Conservation (phyloP, 208 protist genomes). For the Balamuthia mandrillaris region DNA sequence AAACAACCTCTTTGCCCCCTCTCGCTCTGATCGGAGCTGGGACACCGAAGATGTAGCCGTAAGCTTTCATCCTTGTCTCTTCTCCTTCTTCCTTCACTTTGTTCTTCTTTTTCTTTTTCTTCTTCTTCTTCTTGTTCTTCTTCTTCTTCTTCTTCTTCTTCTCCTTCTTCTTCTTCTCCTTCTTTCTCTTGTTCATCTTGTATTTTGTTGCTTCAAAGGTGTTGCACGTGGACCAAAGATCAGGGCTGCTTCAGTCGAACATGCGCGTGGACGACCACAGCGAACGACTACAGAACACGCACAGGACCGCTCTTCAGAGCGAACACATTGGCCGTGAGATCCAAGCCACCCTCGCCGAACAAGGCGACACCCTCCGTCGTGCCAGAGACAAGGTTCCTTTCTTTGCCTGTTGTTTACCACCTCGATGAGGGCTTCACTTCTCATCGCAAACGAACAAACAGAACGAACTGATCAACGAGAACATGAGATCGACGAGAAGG, state of each 20-base stretch:
- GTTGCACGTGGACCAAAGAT: neutral
- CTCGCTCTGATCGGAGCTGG: too few species aligned
- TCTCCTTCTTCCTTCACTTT: too few species aligned
- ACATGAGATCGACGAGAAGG: neutral
- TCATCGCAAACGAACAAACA: too few species aligned
- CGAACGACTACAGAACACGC: neutral
- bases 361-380: neutral
- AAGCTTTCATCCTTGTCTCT: too few species aligned
- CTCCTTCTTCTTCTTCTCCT: neutral
- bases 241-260: neutral
- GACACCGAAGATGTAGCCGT: too few species aligned
- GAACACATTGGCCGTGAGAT: conserved; percentile 10
- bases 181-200: neutral
- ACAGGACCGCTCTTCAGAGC: conserved; percentile 8
- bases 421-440: too few species aligned
- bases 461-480: neutral
- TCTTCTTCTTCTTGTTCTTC: neutral
- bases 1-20: too few species aligned
- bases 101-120: neutral
- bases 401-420: too few species aligned
- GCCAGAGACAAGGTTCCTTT: neutral
- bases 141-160: neutral
- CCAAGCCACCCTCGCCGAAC: neutral
- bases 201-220: neutral
- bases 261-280: neutral